Evolutionary conservation across 2,329 filamentous ascomycete species (phyloP).

Genomic region (Alternaria sp.): DNA sequence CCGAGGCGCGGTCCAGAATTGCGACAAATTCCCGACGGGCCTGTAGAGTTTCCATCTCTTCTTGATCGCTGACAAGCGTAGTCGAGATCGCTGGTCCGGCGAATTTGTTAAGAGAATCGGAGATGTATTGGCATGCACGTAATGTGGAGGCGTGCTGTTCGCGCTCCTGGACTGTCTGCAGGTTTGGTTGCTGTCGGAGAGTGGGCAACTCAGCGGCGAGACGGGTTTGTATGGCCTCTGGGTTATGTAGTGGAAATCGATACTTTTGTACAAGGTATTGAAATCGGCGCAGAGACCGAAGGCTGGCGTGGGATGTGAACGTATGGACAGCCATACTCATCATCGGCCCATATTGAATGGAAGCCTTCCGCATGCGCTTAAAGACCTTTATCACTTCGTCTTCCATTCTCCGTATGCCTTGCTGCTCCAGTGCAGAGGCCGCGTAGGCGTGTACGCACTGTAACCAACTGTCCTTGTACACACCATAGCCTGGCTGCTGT

Average conservation of each 20-base stretch:
- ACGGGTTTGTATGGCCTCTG: constrained; percentile 9
- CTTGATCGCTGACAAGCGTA: not conserved
- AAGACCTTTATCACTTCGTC: constrained; percentile 19
- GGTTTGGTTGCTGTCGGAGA: not conserved
- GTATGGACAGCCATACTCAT: constrained; percentile 14
- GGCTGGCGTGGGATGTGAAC: constrained; percentile 8
- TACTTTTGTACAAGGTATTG: constrained; percentile 13
- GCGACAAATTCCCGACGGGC: constrained; percentile 31
- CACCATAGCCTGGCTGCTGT: not conserved
- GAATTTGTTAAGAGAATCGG: constrained; percentile 9
- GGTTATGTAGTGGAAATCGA: constrained; percentile 10
- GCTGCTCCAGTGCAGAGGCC: not conserved
- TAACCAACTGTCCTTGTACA: constrained; percentile 1
- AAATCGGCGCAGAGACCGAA: constrained; percentile 14
- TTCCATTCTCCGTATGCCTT: constrained; percentile 2
- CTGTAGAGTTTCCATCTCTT: not conserved
- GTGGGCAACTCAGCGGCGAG: constrained; percentile 6
- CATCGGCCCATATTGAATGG: constrained; percentile 22
- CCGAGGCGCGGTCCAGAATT: constrained; percentile 32
- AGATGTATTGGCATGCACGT: constrained; percentile 7
- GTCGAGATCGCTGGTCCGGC: not conserved
- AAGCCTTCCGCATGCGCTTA: constrained; percentile 10
- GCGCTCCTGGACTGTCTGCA: not conserved
- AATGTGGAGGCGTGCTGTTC: constrained; percentile 15
- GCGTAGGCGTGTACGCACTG: not conserved